Conservation (phyloP, 2,329 filamentous ascomycete genomes). For the Pestalotiopsis sp. region DNA sequence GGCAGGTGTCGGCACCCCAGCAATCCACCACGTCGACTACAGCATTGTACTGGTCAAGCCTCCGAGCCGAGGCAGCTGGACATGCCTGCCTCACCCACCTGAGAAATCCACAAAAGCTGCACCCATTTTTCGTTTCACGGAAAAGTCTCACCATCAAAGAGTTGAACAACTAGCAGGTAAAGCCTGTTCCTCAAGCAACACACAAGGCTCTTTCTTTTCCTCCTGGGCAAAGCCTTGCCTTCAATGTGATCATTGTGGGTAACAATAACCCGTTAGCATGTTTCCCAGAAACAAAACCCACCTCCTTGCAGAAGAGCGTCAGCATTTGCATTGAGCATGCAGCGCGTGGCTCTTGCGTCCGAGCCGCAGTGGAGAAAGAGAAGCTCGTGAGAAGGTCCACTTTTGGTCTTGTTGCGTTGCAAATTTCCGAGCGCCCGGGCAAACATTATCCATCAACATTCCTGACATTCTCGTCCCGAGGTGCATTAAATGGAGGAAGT, state of each 20-base stretch:
- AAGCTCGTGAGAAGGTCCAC: neutral
- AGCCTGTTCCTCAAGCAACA: neutral
- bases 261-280: neutral
- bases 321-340: neutral
- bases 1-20: too few species aligned
- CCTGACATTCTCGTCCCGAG: neutral
- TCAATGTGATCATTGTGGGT: neutral
- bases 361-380: neutral
- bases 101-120: neutral
- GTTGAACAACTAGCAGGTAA: neutral
- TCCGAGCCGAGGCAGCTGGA: neutral
- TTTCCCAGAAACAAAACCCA: neutral
- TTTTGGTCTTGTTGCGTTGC: neutral
- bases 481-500: neutral
- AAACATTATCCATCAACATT: neutral
- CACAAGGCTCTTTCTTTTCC: neutral
- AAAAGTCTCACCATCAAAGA: neutral
- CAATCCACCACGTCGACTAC: too few species aligned
- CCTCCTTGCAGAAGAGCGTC: neutral
- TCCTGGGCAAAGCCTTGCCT: neutral
- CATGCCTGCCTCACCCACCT: neutral
- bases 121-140: neutral
- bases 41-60: too few species aligned
- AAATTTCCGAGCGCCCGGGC: neutral
- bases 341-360: neutral